Percentiles rank a stretch among this genome's conserved stretches.
phyloP scores from a whole-genome alignment of 768 basidiomycete genomes.

The Xanthoconium purpureum region DNA sequence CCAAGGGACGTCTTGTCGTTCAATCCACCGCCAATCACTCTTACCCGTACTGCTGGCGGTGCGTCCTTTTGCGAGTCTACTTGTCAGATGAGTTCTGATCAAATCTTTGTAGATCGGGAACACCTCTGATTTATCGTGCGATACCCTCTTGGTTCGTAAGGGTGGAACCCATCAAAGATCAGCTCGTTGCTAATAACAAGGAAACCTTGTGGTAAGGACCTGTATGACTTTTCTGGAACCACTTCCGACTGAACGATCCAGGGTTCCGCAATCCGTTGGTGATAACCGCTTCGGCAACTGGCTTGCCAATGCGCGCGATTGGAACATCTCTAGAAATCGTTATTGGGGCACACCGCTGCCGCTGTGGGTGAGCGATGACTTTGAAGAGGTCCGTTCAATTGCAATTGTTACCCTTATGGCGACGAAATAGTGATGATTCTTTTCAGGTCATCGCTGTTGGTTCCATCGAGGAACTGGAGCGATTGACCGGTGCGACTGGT shows the following conservation, averaged over 20 bases:
- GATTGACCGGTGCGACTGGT: conserved; percentile 75
- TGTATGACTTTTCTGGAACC: neutral
- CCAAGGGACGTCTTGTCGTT: conserved; percentile 82
- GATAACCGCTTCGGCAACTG: conserved; percentile 95
- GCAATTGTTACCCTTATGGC: neutral
- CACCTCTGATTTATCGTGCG: conserved; percentile 93
- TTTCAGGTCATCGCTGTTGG: conserved; percentile 76
- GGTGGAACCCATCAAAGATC: conserved; percentile 79
- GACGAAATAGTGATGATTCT: neutral
- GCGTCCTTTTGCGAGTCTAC: conserved; percentile 1
- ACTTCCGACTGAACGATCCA: conserved; percentile 28
- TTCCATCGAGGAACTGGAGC: conserved; percentile 85
- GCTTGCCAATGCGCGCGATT: conserved; percentile 97
- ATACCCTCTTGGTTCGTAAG: conserved; percentile 96
- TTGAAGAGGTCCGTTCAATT: conserved; percentile 59
- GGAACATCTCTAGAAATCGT: conserved; percentile 98
- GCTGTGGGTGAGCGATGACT: conserved; percentile 92
- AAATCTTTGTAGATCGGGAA: conserved; percentile 64
- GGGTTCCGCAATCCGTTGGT: conserved; percentile 90
- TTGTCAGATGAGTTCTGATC: neutral
- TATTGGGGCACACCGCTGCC: conserved; percentile 99
- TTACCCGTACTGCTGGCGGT: conserved; percentile 99
- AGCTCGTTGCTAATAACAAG: conserved; percentile 88
- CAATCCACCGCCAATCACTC: conserved; percentile 85
- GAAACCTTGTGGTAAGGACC: conserved; percentile 75